A percentile compares a stretch with the other conserved stretches of the same genome.
phyloP scores from a whole-genome alignment of 768 basidiomycete species.

The Tricholoma flavovirens region DNA sequence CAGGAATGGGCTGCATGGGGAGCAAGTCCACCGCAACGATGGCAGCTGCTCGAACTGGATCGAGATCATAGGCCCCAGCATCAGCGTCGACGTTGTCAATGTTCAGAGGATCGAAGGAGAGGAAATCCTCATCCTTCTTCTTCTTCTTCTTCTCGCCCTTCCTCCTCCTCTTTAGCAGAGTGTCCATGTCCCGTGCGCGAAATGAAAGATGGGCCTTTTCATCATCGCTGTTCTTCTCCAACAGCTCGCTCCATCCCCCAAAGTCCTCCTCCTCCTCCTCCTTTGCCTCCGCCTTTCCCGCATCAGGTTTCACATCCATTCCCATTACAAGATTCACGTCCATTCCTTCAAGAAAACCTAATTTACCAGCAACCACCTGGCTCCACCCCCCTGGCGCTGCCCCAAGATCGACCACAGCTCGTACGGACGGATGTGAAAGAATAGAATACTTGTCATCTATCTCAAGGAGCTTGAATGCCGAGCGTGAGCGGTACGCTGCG shows the following conservation, averaged over 20 bases:
- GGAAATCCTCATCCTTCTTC: neutral
- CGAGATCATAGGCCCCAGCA: conserved; percentile 25
- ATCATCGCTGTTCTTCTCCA: conserved; percentile 2
- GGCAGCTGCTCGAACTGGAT: conserved; percentile 9
- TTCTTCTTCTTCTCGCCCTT: neutral
- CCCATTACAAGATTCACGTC: neutral
- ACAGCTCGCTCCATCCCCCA: neutral
- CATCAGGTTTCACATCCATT: neutral
- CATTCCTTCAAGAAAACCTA: conserved; percentile 36
- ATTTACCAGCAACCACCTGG: conserved; percentile 65
- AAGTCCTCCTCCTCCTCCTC: conserved; percentile 1
- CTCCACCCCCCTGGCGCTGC: conserved; percentile 95
- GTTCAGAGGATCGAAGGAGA: conserved; percentile 36
- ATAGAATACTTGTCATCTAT: conserved; percentile 58
- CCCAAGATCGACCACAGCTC: conserved; percentile 78
- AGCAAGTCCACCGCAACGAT: conserved; percentile 83
- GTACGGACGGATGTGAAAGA: conserved; percentile 45
- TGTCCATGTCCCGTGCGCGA: conserved; percentile 42
- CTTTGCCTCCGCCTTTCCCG: neutral
- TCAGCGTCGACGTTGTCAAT: conserved; percentile 24
- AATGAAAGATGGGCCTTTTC: conserved; percentile 9
- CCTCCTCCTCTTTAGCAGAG: neutral
- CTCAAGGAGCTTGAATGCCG: conserved; percentile 89
- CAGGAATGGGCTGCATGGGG: conserved; percentile 62
- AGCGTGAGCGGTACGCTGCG: conserved; percentile 68